These are phyloP conservation scores for Xylariaceae sp. DNA, from an alignment of 2,329 filamentous ascomycete genomes.

Conservation along the genomic window DNA sequence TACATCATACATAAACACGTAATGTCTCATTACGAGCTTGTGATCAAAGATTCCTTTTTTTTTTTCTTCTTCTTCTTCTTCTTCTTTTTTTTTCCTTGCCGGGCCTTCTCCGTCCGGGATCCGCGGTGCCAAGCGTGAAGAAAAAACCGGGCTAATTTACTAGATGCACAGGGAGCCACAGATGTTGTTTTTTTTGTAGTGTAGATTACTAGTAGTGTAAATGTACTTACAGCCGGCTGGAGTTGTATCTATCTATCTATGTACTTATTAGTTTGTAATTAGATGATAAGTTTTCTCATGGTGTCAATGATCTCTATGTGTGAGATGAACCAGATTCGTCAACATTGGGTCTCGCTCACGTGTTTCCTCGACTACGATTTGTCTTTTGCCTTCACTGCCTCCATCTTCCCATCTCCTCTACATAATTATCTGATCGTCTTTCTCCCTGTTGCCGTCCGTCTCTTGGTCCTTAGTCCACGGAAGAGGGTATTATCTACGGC, in stretches of 20 bases:
- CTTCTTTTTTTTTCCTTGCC: not conserved
- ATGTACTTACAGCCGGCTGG: too few species aligned
- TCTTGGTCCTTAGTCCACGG: too few species aligned
- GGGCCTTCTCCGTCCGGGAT: slow-evolving; percentile 11
- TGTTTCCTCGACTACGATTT: slow-evolving; percentile 12
- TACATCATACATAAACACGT: not conserved
- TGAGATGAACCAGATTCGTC: slow-evolving; percentile 2
- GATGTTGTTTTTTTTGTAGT: too few species aligned
- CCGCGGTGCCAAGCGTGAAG: slow-evolving; percentile 12
- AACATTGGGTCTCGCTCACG: slow-evolving; percentile 10
- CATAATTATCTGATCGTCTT: not conserved
- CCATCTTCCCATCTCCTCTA: not conserved
- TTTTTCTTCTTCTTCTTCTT: too few species aligned
- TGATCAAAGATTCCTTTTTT: too few species aligned
- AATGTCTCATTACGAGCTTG: too few species aligned
- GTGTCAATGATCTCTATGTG: not conserved
- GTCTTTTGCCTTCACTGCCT: not conserved
- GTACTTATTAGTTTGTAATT: too few species aligned
- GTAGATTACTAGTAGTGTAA: too few species aligned
- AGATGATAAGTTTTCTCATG: too few species aligned
- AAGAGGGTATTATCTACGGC: not conserved
- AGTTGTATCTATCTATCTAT: too few species aligned
- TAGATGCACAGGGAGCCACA: too few species aligned
- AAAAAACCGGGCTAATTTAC: slow-evolving; percentile 9
- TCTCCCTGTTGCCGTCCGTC: not conserved